Evolutionary conservation across 176 grass and related monocot genomes (phyloP), one percentile per base, ranked within the genome.

Genomic region (Stipa capillata): DNA sequence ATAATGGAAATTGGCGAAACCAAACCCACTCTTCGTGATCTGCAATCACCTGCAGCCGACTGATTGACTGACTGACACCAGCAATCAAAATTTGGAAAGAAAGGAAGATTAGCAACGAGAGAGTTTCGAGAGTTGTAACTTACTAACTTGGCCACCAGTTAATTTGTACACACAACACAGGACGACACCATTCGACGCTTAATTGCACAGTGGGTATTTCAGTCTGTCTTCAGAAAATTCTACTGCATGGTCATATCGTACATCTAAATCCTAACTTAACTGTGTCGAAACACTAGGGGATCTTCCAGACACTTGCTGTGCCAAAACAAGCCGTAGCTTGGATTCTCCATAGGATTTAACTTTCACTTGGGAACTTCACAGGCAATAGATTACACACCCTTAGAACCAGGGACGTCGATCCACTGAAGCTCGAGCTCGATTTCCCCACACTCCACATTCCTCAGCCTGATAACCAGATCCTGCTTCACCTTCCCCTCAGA

Each of bases 361-460:
- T 54, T 51, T 55, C 4, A 48, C 13, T 51, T 40, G 21, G 18
- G 41, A 42, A 36, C 9, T 59, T 57, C 52, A 33, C 27, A 8
- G 13, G 43, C 47, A 73, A 1, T 5, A 60, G 5, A 15, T 80
- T 13, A 79, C n/a, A n/a, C 11, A 69, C 72, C 67, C 39, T 37
- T 90, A 2, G 78, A 56, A 15, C 68, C 91, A 48, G 84, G 54
- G 48, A 93, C 18, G 53, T 78, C 85, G 47, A 87, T 56, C 91
- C 91, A 90, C 28, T 66, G 82, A 72, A 93, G 81, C 82, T 90
- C 59, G 16, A 93, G 77, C 52, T 93, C 87, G 24, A 93, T 68
- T 70, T 90, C 91, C 9, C 91, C 91, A 2, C 81, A 65, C 75
- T 93, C 91, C 1, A 93, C 87, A 37, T 93, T 79, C 79, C 50